phyloP scores from a whole-genome alignment of 192 early-diverging fungal species.

The Linnemannia schmuckeri region DNA sequence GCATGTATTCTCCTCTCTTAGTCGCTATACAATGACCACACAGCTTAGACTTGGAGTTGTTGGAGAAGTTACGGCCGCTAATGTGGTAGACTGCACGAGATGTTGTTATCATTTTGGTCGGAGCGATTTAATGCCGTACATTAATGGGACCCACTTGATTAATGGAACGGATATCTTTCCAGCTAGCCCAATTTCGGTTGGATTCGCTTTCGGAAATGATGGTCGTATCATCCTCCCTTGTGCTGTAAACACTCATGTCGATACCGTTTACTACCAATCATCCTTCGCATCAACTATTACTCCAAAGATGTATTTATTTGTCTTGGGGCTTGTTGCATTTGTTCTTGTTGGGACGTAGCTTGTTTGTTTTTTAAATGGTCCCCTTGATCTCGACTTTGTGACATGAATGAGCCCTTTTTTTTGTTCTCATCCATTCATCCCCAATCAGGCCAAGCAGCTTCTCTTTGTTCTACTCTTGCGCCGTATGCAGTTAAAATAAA shows the following conservation, averaged over 20 bases:
- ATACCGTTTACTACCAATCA: constrained; percentile 30
- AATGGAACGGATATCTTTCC: constrained; percentile 39
- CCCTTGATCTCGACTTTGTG: neutral
- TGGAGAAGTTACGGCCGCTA: constrained; percentile 19
- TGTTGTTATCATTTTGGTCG: constrained; percentile 22
- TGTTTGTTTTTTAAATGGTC: neutral
- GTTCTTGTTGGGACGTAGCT: constrained; percentile 31
- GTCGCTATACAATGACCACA: constrained; percentile 34
- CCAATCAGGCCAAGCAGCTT: neutral
- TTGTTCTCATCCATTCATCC: neutral
- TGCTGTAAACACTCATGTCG: constrained; percentile 15
- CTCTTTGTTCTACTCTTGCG: neutral
- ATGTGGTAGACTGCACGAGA: neutral
- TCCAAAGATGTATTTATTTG: constrained; percentile 29
- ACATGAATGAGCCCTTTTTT: neutral
- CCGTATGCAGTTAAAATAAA: too few relatives aligned
- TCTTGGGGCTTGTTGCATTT: constrained; percentile 30
- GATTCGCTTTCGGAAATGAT: constrained; percentile 36
- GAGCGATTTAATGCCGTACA: constrained; percentile 12
- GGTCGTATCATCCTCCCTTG: constrained; percentile 35
- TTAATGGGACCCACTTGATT: constrained; percentile 41
- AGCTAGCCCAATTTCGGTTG: constrained; percentile 13
- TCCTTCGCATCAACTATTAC: constrained; percentile 14
- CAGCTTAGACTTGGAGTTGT: constrained; percentile 16
- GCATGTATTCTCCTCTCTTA: constrained; percentile 12